Base-by-base conservation (phyloP, 148 eudicot genomes). In the Cornus kousa region DNA sequence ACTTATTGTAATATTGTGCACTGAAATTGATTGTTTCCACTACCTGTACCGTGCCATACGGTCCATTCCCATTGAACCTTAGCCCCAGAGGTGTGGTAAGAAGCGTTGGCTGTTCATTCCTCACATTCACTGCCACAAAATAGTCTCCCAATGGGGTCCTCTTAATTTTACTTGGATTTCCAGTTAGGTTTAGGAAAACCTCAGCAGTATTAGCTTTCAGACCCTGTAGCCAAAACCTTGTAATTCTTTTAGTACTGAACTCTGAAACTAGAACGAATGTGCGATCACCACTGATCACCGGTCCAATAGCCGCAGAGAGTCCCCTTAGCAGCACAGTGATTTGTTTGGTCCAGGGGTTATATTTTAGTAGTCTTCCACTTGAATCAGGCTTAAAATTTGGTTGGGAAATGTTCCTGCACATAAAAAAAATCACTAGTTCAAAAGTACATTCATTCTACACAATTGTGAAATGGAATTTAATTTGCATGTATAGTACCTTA, bases 221-320 rank as follows among this genome's bases (percentile, higher is more conserved):
- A 31, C 89, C 89, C 5, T 13, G 64, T 3, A 86, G 59, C 87
- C 89, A 83, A 57, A 60, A 86, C 71, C 31, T 79, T 5, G 3
- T 57, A 5, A 86, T 62, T 24, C 72, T 70, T 24, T n/a, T 22
- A 1, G 73, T 39, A 0, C 70, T 76, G 3, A 78, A 72, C 77
- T 86, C 89, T 0, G 76, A 77, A 2, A 86, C 83, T 4, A 81
- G 68, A 3, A 86, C 4, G n/a, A 62, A 86, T 5, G 80, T 68
- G 9, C 72, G 76, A 33, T 78, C 74, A 13, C 35, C 75, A 39
- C 86, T 83, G 40, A 83, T 62, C 19, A 86, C 82, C 0, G 76
- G 74, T 3, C 86, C 88, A 32, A 64, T 73, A 0, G 87, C 74
- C 31, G 82, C 85, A 0, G 80, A 60, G 7, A 83, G 68, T 7